These are phyloP conservation scores for Lactuca saligna DNA, from an alignment of 129 eudicot genomes.

Conservation along the genomic window DNA sequence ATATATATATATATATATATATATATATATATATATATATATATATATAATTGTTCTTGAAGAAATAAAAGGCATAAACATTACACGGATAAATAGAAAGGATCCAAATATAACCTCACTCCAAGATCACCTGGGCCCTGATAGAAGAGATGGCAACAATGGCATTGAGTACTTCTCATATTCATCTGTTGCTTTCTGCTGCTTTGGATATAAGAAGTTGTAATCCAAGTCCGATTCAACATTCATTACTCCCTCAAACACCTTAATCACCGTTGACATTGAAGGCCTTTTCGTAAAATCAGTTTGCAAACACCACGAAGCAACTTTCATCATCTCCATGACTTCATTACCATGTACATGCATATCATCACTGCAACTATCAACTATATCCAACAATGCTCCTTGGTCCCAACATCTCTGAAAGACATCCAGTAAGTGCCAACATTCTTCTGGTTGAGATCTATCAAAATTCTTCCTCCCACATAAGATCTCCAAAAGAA, in stretches of 20 bases:
- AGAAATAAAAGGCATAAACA: too few relatives aligned
- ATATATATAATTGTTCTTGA: too few relatives aligned
- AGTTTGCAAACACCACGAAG: slow-evolving; percentile 34
- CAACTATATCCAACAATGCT: slow-evolving; percentile 28
- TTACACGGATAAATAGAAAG: neutral
- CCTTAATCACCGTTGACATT: too few relatives aligned
- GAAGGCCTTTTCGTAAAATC: slow-evolving; percentile 27
- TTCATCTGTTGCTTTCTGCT: neutral
- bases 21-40: too few relatives aligned
- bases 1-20: too few relatives aligned
- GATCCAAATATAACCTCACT: neutral
- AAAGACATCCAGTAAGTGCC: slow-evolving; percentile 28
- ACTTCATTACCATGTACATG: neutral
- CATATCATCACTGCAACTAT: slow-evolving; percentile 21
- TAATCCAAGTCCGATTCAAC: too few relatives aligned
- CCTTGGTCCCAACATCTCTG: slow-evolving; percentile 26
- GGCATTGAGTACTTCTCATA: neutral
- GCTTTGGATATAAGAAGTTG: slow-evolving; percentile 2
- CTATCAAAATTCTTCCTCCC: slow-evolving; percentile 14
- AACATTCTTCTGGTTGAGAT: slow-evolving; percentile 19
- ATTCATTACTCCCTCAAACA: too few relatives aligned
- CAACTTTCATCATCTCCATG: slow-evolving; percentile 34
- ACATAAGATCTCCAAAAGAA: slow-evolving; percentile 21
- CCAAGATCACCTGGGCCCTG: slow-evolving; percentile 8
- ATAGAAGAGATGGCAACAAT: slow-evolving; percentile 1